Percentiles rank a stretch among this genome's conserved stretches.
Conservation (phyloP, 805 yeast genomes). For the Candida taoyuanica region DNA sequence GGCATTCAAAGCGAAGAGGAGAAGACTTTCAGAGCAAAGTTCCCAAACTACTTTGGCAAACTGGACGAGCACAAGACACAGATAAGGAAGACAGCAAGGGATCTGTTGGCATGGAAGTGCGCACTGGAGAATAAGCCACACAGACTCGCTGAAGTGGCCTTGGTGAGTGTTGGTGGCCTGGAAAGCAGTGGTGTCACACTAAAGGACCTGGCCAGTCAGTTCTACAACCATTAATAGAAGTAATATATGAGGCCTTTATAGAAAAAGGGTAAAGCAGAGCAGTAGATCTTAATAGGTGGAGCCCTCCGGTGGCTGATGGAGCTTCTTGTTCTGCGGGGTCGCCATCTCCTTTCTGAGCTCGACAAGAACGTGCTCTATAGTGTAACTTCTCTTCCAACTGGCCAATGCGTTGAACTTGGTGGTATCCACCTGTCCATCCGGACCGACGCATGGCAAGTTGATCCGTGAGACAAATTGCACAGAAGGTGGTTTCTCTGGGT, state of each 20-base stretch:
- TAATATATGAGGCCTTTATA: not conserved
- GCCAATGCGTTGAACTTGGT: constrained; percentile 61
- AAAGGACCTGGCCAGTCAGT: constrained; percentile 4
- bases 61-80: constrained; percentile 13
- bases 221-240: constrained; percentile 1
- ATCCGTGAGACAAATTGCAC: constrained; percentile 79
- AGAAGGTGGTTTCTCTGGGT: constrained; percentile 86
- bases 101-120: constrained; percentile 16
- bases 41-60: constrained; percentile 20
- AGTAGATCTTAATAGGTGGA: constrained; percentile 55
- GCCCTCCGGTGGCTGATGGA: constrained; percentile 92
- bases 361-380: constrained; percentile 87
- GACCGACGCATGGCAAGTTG: constrained; percentile 83
- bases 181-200: not conserved
- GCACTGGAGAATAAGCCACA: constrained; percentile 10
- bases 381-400: constrained; percentile 82
- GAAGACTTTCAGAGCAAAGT: constrained; percentile 8
- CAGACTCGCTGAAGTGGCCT: constrained; percentile 5
- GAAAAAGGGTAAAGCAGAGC: too few species aligned
- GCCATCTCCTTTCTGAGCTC: constrained; percentile 94
- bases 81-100: constrained; percentile 12
- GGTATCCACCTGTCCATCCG: constrained; percentile 51
- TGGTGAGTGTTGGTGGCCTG: constrained; percentile 3
- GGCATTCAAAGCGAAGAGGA: constrained; percentile 17
- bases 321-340: constrained; percentile 69